phyloP scores from a whole-genome alignment of 2,329 filamentous ascomycete genomes.

The Setomelanomma holmii region DNA sequence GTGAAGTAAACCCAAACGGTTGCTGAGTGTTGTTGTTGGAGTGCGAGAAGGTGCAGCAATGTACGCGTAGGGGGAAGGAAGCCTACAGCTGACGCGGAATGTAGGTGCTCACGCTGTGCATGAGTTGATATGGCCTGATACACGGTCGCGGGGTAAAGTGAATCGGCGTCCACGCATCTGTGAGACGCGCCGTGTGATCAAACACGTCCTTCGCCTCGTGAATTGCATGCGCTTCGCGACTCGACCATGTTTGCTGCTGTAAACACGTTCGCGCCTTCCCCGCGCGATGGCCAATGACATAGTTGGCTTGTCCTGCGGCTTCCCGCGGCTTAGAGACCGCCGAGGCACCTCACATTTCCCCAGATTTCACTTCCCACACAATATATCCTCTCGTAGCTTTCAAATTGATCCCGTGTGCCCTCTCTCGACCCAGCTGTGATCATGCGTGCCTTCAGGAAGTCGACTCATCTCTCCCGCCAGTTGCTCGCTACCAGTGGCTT shows the following conservation, averaged over 20 bases:
- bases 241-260: constrained; percentile 15
- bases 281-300: constrained; percentile 25
- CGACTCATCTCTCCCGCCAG: constrained; percentile 43
- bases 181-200: neutral
- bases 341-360: constrained; percentile 29
- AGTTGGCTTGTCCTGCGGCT: constrained; percentile 21
- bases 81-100: neutral
- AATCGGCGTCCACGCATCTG: neutral
- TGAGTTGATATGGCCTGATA: neutral
- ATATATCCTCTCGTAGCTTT: constrained; percentile 25
- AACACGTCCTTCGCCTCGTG: constrained; percentile 5
- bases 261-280: constrained; percentile 26
- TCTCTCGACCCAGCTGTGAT: constrained; percentile 22
- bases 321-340: constrained; percentile 31
- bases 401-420: constrained; percentile 17
- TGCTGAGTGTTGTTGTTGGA: neutral
- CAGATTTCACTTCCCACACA: constrained; percentile 18
- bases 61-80: neutral
- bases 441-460: constrained; percentile 47
- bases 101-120: neutral
- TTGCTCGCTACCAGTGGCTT: constrained; percentile 39
- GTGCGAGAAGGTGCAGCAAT: neutral
- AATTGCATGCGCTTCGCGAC: neutral
- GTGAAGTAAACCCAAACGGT: neutral
- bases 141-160: neutral